A percentile compares a stretch with the other conserved stretches of the same genome.
Conservation (phyloP, 176 grass and related monocot genomes). For the Stipa capillata region DNA sequence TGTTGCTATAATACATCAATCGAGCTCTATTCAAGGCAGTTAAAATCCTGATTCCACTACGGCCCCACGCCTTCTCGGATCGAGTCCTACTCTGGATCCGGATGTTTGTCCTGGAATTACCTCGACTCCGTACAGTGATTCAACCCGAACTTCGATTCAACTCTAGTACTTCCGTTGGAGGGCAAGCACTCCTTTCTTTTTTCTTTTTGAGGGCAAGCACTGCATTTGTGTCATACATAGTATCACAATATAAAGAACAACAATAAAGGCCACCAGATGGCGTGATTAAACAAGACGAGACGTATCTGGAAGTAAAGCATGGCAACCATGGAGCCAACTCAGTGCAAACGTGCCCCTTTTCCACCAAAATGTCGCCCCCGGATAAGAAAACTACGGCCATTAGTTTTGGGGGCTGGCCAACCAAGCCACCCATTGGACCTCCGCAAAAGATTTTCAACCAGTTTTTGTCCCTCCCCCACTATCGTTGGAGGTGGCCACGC, state of each 20-base stretch:
- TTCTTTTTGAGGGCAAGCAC: too few species aligned
- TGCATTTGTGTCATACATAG: background rate
- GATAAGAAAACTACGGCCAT: slow-evolving; percentile 39
- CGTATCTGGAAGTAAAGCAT: background rate
- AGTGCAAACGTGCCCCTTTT: slow-evolving; percentile 15
- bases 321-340: background rate
- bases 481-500: slow-evolving; percentile 22
- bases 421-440: background rate
- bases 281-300: background rate
- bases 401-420: slow-evolving; percentile 11
- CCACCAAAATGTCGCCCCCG: slow-evolving; percentile 1
- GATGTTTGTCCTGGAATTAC: too few species aligned
- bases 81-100: too few species aligned
- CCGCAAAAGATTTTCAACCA: slow-evolving; percentile 22
- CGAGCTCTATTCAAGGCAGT: too few species aligned
- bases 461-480: slow-evolving; percentile 33
- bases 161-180: background rate
- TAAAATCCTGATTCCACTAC: too few species aligned
- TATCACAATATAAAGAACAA: background rate
- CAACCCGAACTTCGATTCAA: background rate
- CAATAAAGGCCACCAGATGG: background rate
- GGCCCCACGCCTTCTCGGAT: too few species aligned
- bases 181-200: too few species aligned
- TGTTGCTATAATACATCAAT: background rate
- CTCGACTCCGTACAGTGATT: too few species aligned